Evolutionary conservation across 306 rosid species (phyloP).

Genomic region (Quercus alba): DNA sequence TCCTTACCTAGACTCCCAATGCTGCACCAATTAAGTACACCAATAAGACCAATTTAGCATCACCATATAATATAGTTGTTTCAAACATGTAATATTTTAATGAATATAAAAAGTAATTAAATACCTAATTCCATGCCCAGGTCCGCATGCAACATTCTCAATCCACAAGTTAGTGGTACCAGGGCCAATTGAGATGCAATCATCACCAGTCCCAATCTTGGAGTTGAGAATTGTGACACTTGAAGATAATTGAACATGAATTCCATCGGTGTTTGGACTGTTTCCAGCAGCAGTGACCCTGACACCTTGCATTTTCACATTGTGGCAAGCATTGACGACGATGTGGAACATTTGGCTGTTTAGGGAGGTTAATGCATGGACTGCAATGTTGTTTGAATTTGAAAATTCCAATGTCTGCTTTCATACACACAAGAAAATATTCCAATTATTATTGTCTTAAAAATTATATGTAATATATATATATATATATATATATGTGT

Average conservation of each 20-base stretch:
- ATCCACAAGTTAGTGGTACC: slow-evolving; percentile 33
- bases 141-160: slow-evolving; percentile 50
- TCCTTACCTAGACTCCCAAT: slow-evolving; percentile 53
- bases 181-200: no score
- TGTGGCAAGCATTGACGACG: slow-evolving; percentile 38
- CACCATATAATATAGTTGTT: not conserved
- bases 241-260: no score
- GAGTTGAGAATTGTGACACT: no score
- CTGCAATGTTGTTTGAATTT: slow-evolving; percentile 39
- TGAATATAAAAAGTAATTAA: not conserved
- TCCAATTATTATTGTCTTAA: not conserved
- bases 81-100: not conserved
- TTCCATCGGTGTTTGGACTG: slow-evolving; percentile 61
- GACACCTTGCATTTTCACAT: slow-evolving; percentile 36
- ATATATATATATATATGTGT: no score
- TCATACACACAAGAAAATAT: not conserved
- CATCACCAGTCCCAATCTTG: no score
- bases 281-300: slow-evolving; percentile 32
- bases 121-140: slow-evolving; percentile 68
- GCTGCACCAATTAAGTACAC: slow-evolving; percentile 18
- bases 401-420: slow-evolving; percentile 36
- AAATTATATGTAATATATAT: not conserved
- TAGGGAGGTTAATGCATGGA: slow-evolving; percentile 38
- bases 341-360: slow-evolving; percentile 58
- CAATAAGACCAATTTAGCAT: not conserved